Evolutionary conservation across 768 basidiomycete species (phyloP).

Genomic region (Mycena leptocephala): DNA sequence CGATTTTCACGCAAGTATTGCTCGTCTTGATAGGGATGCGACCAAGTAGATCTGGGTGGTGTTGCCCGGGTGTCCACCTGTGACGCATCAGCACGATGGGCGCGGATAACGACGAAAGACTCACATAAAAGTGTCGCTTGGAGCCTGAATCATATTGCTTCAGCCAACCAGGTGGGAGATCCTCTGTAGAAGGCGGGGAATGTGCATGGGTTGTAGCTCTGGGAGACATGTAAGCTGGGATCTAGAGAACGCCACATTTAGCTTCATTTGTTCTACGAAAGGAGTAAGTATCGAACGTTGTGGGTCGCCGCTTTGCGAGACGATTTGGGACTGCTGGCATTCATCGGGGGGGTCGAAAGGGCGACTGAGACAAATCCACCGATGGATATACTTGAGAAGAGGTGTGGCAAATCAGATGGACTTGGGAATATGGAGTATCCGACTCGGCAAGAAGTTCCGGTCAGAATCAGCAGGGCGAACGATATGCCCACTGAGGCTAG

Average conservation of each 20-base stretch:
- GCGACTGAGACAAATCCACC: background rate
- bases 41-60: constrained; percentile 32
- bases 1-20: constrained; percentile 35
- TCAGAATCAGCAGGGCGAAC: background rate
- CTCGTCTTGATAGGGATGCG: constrained; percentile 34
- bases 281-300: background rate
- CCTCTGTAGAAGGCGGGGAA: constrained; percentile 16
- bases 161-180: constrained; percentile 33
- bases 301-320: background rate
- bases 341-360: constrained; percentile 15
- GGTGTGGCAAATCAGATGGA: constrained; percentile 26
- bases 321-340: background rate
- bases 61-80: constrained; percentile 38
- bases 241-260: background rate
- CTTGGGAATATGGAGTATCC: constrained; percentile 1
- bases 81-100: constrained; percentile 2
- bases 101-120: background rate
- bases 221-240: constrained; percentile 2
- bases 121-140: constrained; percentile 34
- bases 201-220: background rate
- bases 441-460: constrained; percentile 11
- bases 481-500: background rate
- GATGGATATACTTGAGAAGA: background rate
- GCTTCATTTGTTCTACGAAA: background rate
- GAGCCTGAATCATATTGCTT: constrained; percentile 35